Conservation (phyloP, 495 filamentous ascomycete genomes). For the Lasiosphaeria ovina region DNA sequence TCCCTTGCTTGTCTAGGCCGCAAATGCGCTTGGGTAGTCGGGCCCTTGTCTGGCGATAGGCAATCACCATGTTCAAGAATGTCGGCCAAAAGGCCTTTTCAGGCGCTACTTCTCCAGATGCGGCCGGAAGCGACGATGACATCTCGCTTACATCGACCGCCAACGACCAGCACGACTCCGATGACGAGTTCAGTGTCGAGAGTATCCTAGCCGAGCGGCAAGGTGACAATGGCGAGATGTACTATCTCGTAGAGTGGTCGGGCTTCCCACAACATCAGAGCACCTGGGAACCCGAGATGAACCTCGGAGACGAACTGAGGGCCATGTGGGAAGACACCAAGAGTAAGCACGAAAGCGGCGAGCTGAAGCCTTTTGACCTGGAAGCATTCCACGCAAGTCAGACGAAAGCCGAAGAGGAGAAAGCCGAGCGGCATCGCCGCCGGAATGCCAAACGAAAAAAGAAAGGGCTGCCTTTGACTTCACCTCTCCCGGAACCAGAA, state of each 20-base stretch:
- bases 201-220: constrained; percentile 51
- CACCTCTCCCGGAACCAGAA: constrained; percentile 13
- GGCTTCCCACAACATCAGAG: constrained; percentile 56
- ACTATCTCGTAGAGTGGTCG: constrained; percentile 67
- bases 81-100: constrained; percentile 3
- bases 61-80: constrained; percentile 17
- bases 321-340: constrained; percentile 56
- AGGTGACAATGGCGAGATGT: constrained; percentile 30
- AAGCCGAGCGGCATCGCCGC: constrained; percentile 43
- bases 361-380: constrained; percentile 48
- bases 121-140: constrained; percentile 48
- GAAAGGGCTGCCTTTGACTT: constrained; percentile 31
- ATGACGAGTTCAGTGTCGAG: constrained; percentile 48
- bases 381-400: constrained; percentile 40
- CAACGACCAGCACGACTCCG: constrained; percentile 36
- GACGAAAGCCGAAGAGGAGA: constrained; percentile 25
- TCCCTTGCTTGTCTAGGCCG: background rate
- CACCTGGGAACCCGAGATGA: constrained; percentile 63
- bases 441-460: constrained; percentile 47
- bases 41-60: constrained; percentile 1
- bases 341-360: constrained; percentile 41
- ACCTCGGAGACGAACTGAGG: constrained; percentile 51
- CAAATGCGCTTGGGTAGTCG: background rate
- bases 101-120: constrained; percentile 2
- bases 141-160: constrained; percentile 64